phyloP scores from a whole-genome alignment of 306 rosid genomes.

The Dalbergia cochinchinensis region DNA sequence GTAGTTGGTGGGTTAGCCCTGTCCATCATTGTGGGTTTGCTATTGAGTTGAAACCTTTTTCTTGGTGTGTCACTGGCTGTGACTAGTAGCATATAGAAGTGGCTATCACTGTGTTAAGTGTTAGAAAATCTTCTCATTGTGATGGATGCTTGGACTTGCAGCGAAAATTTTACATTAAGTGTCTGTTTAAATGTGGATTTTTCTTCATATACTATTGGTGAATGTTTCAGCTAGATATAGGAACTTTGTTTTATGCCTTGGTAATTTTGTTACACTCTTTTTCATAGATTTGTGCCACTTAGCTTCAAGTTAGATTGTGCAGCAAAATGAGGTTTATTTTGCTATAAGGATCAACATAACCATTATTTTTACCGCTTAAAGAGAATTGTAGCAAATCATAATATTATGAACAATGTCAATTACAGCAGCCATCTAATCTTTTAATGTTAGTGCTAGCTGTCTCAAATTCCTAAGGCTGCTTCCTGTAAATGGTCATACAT shows the following conservation, averaged over 20 bases:
- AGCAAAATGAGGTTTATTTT: background rate
- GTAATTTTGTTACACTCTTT: too few relatives aligned
- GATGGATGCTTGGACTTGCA: constrained; percentile 23
- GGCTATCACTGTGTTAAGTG: background rate
- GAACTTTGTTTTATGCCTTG: too few relatives aligned
- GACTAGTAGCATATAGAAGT: background rate
- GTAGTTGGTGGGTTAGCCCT: background rate
- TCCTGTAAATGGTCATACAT: background rate
- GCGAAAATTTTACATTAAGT: too few relatives aligned
- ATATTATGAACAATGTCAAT: background rate
- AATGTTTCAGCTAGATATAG: constrained; percentile 8
- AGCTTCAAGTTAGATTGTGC: background rate
- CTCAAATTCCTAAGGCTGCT: background rate
- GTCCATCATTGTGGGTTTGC: background rate
- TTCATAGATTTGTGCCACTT: too few relatives aligned
- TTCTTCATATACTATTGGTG: background rate
- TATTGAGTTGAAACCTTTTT: background rate
- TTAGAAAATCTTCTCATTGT: background rate
- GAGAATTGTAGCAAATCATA: background rate
- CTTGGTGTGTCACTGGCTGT: background rate
- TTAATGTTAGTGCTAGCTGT: constrained; percentile 7
- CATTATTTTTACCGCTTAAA: background rate
- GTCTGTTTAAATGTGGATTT: constrained; percentile 6
- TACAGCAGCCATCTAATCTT: constrained; percentile 6
- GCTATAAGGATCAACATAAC: background rate